phyloP scores from a whole-genome alignment of 495 filamentous ascomycete species.

The Podospora appendiculata region DNA sequence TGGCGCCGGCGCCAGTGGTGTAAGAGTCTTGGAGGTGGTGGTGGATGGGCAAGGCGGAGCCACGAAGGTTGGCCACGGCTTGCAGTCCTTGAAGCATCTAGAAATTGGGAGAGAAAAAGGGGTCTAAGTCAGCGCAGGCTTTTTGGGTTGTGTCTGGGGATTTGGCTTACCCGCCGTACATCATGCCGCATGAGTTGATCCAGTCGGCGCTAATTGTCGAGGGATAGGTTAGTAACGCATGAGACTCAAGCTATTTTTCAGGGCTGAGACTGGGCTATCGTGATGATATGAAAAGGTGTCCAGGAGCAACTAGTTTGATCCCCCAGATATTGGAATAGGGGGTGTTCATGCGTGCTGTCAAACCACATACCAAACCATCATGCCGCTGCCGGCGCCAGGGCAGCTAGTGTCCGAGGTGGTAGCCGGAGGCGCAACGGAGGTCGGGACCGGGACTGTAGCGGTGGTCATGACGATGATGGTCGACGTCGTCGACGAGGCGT shows the following conservation, averaged over 20 bases:
- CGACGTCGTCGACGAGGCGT: background rate
- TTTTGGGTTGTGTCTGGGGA: background rate
- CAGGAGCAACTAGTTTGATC: too few species aligned
- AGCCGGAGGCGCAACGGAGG: background rate
- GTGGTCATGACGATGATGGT: background rate
- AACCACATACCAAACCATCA: background rate
- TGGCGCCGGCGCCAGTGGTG: too few species aligned
- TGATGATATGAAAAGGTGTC: too few species aligned
- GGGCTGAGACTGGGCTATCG: too few species aligned
- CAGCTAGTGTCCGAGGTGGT: background rate
- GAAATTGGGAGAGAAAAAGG: too few species aligned
- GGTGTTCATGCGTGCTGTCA: too few species aligned
- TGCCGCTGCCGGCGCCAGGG: background rate
- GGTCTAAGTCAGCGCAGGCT: too few species aligned
- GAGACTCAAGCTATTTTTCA: too few species aligned
- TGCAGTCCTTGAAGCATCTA: slow-evolving; percentile 5
- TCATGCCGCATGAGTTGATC: slow-evolving; percentile 4
- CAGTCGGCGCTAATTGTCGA: background rate
- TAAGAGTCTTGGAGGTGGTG: too few species aligned
- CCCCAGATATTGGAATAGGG: too few species aligned
- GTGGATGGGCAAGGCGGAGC: background rate
- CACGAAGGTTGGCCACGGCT: slow-evolving; percentile 2
- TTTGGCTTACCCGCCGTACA: slow-evolving; percentile 1
- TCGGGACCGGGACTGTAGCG: background rate
- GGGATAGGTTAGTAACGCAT: background rate